These are phyloP conservation scores for Colletotrichum abscissum DNA, from an alignment of 2,329 filamentous ascomycete genomes.

Conservation along the genomic window DNA sequence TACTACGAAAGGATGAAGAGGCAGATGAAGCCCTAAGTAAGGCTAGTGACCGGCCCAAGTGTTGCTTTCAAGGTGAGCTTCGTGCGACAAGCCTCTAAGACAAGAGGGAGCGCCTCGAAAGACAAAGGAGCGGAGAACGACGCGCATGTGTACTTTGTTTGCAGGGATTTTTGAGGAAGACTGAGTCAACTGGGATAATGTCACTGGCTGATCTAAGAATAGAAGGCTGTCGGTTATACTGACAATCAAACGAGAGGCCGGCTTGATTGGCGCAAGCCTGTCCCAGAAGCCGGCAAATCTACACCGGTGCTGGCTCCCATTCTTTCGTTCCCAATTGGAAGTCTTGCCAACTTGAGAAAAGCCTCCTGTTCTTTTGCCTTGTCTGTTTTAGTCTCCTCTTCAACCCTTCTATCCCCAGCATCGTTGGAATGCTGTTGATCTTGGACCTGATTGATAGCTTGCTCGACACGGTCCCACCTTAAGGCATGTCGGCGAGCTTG, in stretches of 20 bases:
- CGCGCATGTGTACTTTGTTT: too few relatives aligned
- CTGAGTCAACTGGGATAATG: too few relatives aligned
- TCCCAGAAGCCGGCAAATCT: not conserved
- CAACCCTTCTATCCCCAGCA: not conserved
- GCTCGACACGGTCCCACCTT: slow-evolving; percentile 15
- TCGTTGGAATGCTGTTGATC: not conserved
- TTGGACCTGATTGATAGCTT: not conserved
- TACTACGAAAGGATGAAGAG: too few relatives aligned
- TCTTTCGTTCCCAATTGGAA: not conserved
- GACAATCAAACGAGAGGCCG: not conserved
- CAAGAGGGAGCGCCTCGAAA: too few relatives aligned
- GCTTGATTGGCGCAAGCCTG: not conserved
- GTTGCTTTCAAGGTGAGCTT: too few relatives aligned
- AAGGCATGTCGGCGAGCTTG: slow-evolving; percentile 31
- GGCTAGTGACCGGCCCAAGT: too few relatives aligned
- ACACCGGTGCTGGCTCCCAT: not conserved
- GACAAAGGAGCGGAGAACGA: too few relatives aligned
- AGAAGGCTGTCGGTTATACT: not conserved
- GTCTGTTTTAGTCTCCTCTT: not conserved
- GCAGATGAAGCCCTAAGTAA: too few relatives aligned
- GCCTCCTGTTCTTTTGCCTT: slow-evolving; percentile 13
- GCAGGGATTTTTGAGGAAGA: too few relatives aligned
- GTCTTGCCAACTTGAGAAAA: not conserved
- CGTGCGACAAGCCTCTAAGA: too few relatives aligned
- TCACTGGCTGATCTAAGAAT: too few relatives aligned